Base-by-base conservation (phyloP, 164 flowering plant genomes). In the Cinnamomum micranthum region DNA sequence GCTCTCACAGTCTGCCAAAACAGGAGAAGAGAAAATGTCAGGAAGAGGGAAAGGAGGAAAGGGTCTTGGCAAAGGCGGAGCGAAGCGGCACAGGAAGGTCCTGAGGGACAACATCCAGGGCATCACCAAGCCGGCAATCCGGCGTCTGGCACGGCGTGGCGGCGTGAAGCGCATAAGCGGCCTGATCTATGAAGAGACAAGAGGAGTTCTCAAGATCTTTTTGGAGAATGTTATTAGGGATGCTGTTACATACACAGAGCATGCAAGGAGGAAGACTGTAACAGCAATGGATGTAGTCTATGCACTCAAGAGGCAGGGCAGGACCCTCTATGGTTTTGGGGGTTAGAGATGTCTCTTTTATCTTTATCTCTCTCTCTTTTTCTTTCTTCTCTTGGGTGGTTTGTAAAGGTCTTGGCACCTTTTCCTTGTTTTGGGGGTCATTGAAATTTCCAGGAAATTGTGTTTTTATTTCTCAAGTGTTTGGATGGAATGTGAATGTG, bases 81-180 rank as follows among this genome's bases (percentile, higher is more conserved):
- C 74, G 65, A 58, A 71, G 74, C 19, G 74, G 9, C 66, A 71
- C 6, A 15, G 74, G 35, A 71, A 71, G 66, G 74, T 71, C 13
- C 65, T 71, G 12, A 27, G 74, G 74, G 74, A 71, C 59, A 71
- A 71, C 74, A 71, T 71, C 50, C 74, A 71, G 31, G 74, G 74
- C 0, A 71, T 71, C 35, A 71, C 74, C 2, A 71, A 71, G 74
- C 74, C 66, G 11, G 74, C 74, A 6, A 71, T 71, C 24, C 52
- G 66, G 4, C 74, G 74, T 17, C 23, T 71, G 66, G 74, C 74
- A 6, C 74, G 74, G 4, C 47, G 74, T 28, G 74, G 74, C 19
- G 66, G 35, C 6, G 35, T 31, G 35, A 31, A 31, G 35, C 35
- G 35, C 5, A 31, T 31, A 0, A 31, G 35, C 6, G 35, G 35